Conservation (phyloP, 2,329 filamentous ascomycete species). For the Xylaria polymorpha region DNA sequence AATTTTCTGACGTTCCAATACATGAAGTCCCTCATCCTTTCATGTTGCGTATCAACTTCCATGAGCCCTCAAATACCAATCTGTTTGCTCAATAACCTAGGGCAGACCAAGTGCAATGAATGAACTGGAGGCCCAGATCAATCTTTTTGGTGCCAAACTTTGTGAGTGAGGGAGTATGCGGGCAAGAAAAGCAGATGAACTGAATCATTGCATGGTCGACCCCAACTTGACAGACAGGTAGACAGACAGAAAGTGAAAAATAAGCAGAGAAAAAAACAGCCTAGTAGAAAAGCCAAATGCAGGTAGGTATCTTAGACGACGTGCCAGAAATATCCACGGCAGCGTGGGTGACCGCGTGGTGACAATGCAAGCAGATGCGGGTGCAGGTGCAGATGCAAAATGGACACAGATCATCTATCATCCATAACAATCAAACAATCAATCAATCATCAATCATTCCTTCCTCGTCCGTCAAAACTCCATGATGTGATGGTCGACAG, state of each 20-base stretch:
- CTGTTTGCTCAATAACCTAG: neutral
- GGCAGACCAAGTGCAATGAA: neutral
- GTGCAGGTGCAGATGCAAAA: neutral
- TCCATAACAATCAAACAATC: neutral
- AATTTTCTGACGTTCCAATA: neutral
- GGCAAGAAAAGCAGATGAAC: neutral
- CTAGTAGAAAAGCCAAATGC: neutral
- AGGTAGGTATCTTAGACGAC: neutral
- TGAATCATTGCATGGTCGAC: neutral
- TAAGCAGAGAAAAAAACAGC: neutral
- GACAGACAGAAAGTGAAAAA: neutral
- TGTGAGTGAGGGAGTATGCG: neutral
- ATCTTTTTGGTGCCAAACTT: neutral
- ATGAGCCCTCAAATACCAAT: neutral
- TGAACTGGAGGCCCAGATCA: neutral
- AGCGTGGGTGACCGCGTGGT: neutral
- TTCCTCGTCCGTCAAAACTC: neutral
- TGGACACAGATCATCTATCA: neutral
- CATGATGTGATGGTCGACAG: neutral
- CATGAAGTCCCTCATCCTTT: neutral
- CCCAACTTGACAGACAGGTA: neutral
- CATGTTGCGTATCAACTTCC: neutral
- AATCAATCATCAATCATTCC: neutral
- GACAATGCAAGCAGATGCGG: conserved; percentile 1
- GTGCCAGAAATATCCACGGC: neutral